Evolutionary conservation across 305 asterid genomes (phyloP).

Genomic region (Ilex paraguariensis): DNA sequence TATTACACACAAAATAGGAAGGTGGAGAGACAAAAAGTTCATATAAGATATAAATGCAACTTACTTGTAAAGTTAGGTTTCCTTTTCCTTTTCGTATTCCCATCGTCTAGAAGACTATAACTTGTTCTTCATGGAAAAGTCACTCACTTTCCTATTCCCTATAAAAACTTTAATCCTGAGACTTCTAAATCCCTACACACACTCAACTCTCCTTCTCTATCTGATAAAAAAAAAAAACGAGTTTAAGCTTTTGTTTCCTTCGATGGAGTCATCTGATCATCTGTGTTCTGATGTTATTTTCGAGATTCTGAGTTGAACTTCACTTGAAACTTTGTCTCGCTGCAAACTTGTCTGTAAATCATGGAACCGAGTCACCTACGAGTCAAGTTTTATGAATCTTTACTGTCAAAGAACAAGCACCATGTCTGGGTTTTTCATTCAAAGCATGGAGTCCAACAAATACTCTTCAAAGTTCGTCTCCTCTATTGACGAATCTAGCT

Average conservation of each 20-base stretch:
- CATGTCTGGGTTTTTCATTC: slow-evolving; percentile 5
- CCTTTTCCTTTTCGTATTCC: too few relatives aligned
- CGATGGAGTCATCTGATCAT: neutral
- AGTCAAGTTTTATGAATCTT: slow-evolving; percentile 15
- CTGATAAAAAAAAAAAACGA: neutral
- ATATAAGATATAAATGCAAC: too few relatives aligned
- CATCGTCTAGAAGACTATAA: too few relatives aligned
- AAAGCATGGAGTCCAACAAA: neutral
- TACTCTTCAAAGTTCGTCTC: neutral
- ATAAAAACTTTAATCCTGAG: too few relatives aligned
- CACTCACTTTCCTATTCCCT: too few relatives aligned
- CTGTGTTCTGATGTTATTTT: slow-evolving; percentile 3
- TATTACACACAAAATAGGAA: too few relatives aligned
- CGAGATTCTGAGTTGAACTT: slow-evolving; percentile 16
- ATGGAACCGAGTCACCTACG: slow-evolving; percentile 14
- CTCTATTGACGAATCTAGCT: neutral
- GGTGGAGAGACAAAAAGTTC: too few relatives aligned
- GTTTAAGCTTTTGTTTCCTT: neutral
- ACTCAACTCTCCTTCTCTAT: too few relatives aligned
- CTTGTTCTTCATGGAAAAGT: too few relatives aligned
- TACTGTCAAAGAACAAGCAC: slow-evolving; percentile 11
- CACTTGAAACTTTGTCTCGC: slow-evolving; percentile 11
- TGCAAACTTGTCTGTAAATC: slow-evolving; percentile 24
- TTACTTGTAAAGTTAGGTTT: too few relatives aligned
- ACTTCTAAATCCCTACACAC: neutral